Base-by-base conservation (phyloP, 2,329 filamentous ascomycete genomes). In the Ceratocystiopsis minuta region DNA sequence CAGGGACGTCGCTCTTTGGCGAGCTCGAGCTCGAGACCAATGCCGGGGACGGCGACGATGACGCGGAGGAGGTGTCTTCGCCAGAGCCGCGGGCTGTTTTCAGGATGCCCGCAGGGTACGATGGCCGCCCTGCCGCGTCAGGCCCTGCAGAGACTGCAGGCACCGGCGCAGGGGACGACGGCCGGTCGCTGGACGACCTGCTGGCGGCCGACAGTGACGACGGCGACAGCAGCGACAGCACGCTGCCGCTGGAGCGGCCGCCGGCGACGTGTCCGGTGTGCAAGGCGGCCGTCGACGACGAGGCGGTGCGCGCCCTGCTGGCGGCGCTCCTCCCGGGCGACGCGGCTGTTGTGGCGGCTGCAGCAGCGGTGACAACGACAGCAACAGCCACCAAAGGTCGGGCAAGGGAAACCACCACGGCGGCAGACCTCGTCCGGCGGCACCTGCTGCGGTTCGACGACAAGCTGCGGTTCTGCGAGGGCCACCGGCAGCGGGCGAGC, bases 191-290 rank as follows among this genome's bases (percentile, higher is more conserved):
- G 12, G 32, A 34, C 15, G 12, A 36, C 7, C 14, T 32, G 31
- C 32, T 16, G 13, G 16, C 4, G 20, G 20, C 20, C 20, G 20
- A 20, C 20, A 20, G 20, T n/a, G 39, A 42, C 12, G 16, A 38
- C 33, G 37, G 40, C 10, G 36, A 13, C 18, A 34, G 34, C 17
- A 48, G 37, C 37, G 46, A 45, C 14, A 34, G 18, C 14, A 45
- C 45, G 17, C 15, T 41, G 43, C 39, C 41, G 17, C 24, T 17
- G 11, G 42, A 37, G 36, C 32, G 24, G 34, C 16, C 46, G 15
- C 36, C 38, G 13, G 50, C 62, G 17, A 20, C 20, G 20, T 88
- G 82, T 53, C 77, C 80, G 1, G 71, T 83, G 61, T 88, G 82
- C 54, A 66, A 71, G 14, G 61, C 70, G 36, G 51, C 61, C 3